These are phyloP conservation scores for Astrothelium subdiscretum DNA, from an alignment of 495 filamentous ascomycete species.

Conservation along the genomic window DNA sequence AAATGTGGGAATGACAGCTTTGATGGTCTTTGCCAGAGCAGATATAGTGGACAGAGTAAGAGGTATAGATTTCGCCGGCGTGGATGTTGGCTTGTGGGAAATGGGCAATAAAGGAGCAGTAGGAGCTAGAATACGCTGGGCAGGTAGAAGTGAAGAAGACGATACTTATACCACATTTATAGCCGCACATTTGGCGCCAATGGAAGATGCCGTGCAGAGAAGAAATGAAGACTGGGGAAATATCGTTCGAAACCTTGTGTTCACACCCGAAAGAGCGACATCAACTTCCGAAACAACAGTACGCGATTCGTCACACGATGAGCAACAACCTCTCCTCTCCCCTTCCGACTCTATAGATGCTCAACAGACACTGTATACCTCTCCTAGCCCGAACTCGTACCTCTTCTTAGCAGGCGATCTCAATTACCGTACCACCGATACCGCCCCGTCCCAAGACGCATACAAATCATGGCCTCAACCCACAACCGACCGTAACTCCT, in stretches of 20 bases:
- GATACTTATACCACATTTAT: constrained; percentile 66
- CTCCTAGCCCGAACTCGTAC: constrained; percentile 41
- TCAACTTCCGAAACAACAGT: constrained; percentile 12
- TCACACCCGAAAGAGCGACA: constrained; percentile 34
- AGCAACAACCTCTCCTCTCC: constrained; percentile 37
- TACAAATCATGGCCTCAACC: constrained; percentile 50
- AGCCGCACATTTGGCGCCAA: constrained; percentile 78
- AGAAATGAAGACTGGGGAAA: constrained; percentile 78
- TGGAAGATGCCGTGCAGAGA: constrained; percentile 57
- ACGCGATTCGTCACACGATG: constrained; percentile 17
- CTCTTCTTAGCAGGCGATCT: constrained; percentile 83
- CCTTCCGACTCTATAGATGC: constrained; percentile 12
- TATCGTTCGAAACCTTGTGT: constrained; percentile 70
- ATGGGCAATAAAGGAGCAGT: constrained; percentile 96
- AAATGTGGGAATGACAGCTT: constrained; percentile 78
- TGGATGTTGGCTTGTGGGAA: constrained; percentile 67
- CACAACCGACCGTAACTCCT: constrained; percentile 33
- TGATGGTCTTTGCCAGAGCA: constrained; percentile 64
- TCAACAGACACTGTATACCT: constrained; percentile 51
- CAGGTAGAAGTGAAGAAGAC: constrained; percentile 20
- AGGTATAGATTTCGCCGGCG: constrained; percentile 55
- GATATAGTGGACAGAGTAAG: constrained; percentile 44
- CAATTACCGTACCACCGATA: constrained; percentile 75
- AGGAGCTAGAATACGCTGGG: constrained; percentile 56
- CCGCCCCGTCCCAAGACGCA: constrained; percentile 42